Evolutionary conservation across 2,329 filamentous ascomycete species (phyloP).

Genomic region (Ophiostoma montium): DNA sequence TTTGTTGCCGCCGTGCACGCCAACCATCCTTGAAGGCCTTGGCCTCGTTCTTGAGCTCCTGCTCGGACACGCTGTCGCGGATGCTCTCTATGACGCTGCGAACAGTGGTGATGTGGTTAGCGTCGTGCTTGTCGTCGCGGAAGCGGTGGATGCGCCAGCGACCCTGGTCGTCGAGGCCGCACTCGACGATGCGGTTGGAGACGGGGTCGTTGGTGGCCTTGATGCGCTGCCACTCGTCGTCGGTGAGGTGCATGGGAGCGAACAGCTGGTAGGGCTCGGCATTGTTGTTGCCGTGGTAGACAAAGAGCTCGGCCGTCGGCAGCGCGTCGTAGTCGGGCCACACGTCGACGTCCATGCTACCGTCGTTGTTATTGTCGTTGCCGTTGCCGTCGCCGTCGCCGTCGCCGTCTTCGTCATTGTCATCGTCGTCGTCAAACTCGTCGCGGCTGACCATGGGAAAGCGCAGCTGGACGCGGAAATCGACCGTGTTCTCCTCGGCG

Average conservation of each 20-base stretch:
- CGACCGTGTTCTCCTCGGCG: conserved; percentile 84
- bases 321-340: conserved; percentile 68
- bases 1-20: conserved; percentile 48
- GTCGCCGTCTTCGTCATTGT: conserved; percentile 58
- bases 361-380: conserved; percentile 38
- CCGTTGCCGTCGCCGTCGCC: not conserved
- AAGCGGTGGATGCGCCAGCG: conserved; percentile 82
- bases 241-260: conserved; percentile 52
- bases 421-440: conserved; percentile 51
- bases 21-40: conserved; percentile 63
- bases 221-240: conserved; percentile 69
- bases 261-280: conserved; percentile 46
- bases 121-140: conserved; percentile 81
- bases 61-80: conserved; percentile 66
- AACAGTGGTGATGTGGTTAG: conserved; percentile 77
- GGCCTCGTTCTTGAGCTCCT: conserved; percentile 60
- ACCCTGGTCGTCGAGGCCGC: conserved; percentile 59
- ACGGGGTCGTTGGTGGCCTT: conserved; percentile 62
- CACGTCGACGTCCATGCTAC: conserved; percentile 33
- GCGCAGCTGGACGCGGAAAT: conserved; percentile 67
- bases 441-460: conserved; percentile 57
- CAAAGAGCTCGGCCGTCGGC: conserved; percentile 57
- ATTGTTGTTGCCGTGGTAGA: conserved; percentile 47
- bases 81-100: conserved; percentile 84
- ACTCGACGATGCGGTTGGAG: conserved; percentile 83